Evolutionary conservation across 1,139 yeast genomes (phyloP).

Genomic region (Debaryomyces udenii): DNA sequence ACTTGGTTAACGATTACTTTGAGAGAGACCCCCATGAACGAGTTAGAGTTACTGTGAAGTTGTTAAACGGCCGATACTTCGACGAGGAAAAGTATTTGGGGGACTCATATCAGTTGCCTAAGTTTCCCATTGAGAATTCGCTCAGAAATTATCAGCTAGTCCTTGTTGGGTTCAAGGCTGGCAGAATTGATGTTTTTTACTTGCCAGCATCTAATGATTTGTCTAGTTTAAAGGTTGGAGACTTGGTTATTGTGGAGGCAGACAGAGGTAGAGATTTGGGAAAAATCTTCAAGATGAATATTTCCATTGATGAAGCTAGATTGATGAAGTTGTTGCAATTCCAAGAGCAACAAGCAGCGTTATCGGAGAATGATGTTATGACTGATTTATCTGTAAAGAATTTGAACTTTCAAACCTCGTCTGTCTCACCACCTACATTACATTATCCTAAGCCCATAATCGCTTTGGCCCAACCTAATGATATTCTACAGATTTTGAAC

Average conservation of each 20-base stretch:
- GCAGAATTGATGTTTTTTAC: conserved; percentile 82
- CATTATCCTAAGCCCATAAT: conserved; percentile 77
- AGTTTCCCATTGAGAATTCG: conserved; percentile 43
- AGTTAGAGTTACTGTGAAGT: conserved; percentile 37
- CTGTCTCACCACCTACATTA: conserved; percentile 42
- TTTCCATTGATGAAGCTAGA: conserved; percentile 67
- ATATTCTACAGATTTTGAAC: conserved; percentile 58
- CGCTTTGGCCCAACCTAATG: conserved; percentile 65
- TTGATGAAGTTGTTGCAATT: conserved; percentile 55
- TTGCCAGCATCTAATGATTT: conserved; percentile 46
- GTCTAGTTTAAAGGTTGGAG: conserved; percentile 52
- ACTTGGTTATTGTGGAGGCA: conserved; percentile 94
- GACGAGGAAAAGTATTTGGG: conserved; percentile 33
- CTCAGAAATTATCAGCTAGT: conserved; percentile 45
- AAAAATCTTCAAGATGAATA: conserved; percentile 65
- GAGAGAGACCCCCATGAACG: conserved; percentile 43
- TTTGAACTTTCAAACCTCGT: conserved; percentile 18
- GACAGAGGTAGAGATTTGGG: conserved; percentile 95
- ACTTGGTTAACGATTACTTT: conserved; percentile 40
- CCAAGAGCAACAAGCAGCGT: conserved; percentile 60
- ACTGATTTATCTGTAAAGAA: conserved; percentile 30
- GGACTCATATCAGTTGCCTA: conserved; percentile 43
- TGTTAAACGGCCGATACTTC: conserved; percentile 28
- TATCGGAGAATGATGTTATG: conserved; percentile 29
- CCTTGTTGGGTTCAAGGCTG: conserved; percentile 83